Conservation (phyloP, 2,329 filamentous ascomycete genomes). For the Aspergillus hortae region DNA sequence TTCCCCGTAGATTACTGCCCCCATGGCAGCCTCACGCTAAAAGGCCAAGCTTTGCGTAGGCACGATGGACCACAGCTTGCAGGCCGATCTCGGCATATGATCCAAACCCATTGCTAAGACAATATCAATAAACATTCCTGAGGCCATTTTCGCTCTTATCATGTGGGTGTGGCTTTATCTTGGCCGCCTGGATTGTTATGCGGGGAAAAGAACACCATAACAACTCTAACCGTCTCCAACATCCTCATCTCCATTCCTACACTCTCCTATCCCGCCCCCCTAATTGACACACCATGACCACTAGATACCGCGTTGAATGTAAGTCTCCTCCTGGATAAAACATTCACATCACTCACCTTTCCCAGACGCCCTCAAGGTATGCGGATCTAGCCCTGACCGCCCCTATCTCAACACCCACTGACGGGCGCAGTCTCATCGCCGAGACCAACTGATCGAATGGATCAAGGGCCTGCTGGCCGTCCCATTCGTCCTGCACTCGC, state of each 20-base stretch:
- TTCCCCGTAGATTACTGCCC: background rate
- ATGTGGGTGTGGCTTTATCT: too few species aligned
- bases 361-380: constrained; percentile 62
- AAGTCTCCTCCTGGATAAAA: constrained; percentile 31
- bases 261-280: background rate
- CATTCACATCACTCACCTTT: constrained; percentile 12
- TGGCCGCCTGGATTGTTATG: too few species aligned
- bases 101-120: too few species aligned
- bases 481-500: constrained; percentile 93
- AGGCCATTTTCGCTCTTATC: too few species aligned
- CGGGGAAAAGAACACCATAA: too few species aligned
- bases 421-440: constrained; percentile 67
- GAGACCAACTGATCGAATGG: constrained; percentile 94
- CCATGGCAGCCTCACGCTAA: too few species aligned
- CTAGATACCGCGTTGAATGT: constrained; percentile 65
- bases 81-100: too few species aligned
- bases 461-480: constrained; percentile 92
- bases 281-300: constrained; percentile 38
- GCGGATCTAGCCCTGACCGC: too few species aligned
- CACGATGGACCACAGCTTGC: too few species aligned
- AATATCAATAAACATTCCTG: too few species aligned
- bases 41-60: too few species aligned
- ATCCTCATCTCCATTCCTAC: background rate
- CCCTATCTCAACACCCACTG: background rate
- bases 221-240: too few species aligned